Conservation (phyloP, 495 filamentous ascomycete genomes). For the Neurospora hispaniola region DNA sequence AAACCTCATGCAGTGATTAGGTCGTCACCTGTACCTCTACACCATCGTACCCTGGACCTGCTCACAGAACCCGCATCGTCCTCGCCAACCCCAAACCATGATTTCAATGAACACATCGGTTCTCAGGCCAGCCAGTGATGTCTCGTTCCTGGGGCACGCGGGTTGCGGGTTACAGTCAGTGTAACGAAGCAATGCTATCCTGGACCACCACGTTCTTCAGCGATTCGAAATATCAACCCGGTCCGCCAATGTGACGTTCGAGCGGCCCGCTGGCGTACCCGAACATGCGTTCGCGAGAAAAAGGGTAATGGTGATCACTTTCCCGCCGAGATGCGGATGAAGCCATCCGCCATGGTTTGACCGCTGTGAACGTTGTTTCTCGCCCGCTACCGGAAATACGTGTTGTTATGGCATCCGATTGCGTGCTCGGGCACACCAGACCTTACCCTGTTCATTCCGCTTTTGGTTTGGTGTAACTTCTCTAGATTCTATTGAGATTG, state of each 20-base stretch:
- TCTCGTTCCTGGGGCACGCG: not conserved
- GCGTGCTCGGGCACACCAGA: not conserved
- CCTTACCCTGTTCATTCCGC: not conserved
- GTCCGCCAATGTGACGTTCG: not conserved
- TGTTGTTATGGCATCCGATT: not conserved
- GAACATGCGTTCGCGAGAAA: not conserved
- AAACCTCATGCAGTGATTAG: not conserved
- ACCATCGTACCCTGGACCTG: no score
- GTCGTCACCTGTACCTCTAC: not conserved
- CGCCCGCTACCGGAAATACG: not conserved
- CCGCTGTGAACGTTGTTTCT: not conserved
- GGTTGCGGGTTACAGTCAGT: not conserved
- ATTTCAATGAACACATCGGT: not conserved
- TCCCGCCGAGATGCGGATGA: not conserved
- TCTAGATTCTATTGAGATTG: not conserved
- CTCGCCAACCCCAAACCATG: not conserved
- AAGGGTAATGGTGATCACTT: not conserved
- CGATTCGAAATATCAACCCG: not conserved
- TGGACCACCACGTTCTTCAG: not conserved
- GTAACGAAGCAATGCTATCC: not conserved
- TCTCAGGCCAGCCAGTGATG: not conserved
- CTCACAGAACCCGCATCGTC: not conserved
- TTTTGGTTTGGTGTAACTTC: not conserved
- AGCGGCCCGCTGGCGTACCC: not conserved
- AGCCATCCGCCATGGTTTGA: not conserved